Conservation (phyloP, 176 grass and related monocot species). For the Rhynchospora pubera region DNA sequence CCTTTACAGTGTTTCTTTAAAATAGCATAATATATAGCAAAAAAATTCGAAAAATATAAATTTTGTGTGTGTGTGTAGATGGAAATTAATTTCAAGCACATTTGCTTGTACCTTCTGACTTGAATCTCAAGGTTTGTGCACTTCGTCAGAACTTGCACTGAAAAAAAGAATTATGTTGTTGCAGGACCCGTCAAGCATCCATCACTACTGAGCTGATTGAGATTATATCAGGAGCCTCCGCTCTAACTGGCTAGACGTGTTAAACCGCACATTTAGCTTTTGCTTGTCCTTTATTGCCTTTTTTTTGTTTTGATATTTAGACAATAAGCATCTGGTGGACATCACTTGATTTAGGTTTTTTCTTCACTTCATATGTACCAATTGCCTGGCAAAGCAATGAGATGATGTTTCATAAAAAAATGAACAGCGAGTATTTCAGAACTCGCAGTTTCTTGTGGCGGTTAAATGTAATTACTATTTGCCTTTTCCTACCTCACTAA, state of each 20-base stretch:
- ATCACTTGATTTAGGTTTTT: slow-evolving; percentile 4
- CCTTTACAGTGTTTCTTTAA: too few relatives aligned
- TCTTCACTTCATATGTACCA: slow-evolving; percentile 11
- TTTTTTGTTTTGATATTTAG: background rate
- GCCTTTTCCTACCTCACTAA: background rate
- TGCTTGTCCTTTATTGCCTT: background rate
- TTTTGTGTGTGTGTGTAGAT: too few relatives aligned
- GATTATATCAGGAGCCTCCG: slow-evolving; percentile 95
- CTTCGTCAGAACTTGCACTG: background rate
- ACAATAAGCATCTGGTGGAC: slow-evolving; percentile 8
- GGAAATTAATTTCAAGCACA: background rate
- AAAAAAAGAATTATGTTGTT: slow-evolving; percentile 23
- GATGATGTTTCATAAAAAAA: slow-evolving; percentile 18
- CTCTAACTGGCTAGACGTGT: slow-evolving; percentile 51
- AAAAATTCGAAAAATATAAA: too few relatives aligned
- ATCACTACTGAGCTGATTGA: slow-evolving; percentile 89
- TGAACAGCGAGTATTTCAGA: background rate
- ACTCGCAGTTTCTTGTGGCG: background rate
- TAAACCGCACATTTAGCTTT: background rate
- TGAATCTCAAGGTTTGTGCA: background rate
- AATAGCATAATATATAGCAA: too few relatives aligned
- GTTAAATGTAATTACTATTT: slow-evolving; percentile 24
- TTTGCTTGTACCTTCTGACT: background rate
- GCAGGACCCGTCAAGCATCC: slow-evolving; percentile 94
- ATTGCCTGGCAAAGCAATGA: slow-evolving; percentile 17